These are phyloP conservation scores for Populus hybrid DNA, from an alignment of 441 rosid genomes.

Conservation along the genomic window DNA sequence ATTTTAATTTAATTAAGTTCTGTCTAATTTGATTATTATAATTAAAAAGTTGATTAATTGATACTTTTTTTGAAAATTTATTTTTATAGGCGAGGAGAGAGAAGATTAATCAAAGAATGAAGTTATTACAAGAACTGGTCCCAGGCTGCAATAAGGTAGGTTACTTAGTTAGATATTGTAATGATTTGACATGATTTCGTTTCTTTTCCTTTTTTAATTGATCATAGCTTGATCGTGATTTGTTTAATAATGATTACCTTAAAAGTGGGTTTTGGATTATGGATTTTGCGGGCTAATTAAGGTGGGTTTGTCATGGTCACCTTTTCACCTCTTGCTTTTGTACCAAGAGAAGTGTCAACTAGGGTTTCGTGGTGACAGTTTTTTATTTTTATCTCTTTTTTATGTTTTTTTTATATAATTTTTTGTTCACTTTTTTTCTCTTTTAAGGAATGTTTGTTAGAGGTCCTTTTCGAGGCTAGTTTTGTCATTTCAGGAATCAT, in stretches of 20 bases:
- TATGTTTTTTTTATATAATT: not conserved
- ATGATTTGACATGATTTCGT: not conserved
- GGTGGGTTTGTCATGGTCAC: conserved; percentile 29
- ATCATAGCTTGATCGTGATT: conserved; percentile 31
- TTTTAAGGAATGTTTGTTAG: conserved; percentile 14
- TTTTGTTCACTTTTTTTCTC: not conserved
- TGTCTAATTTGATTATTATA: not conserved
- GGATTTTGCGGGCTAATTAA: conserved; percentile 28
- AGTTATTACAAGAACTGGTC: conserved; percentile 61
- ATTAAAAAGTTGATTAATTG: conserved; percentile 3
- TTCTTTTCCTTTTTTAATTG: conserved; percentile 20
- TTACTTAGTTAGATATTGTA: not conserved
- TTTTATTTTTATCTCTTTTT: conserved; percentile 21
- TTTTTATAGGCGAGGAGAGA: conserved; percentile 51
- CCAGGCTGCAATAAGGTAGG: conserved; percentile 57
- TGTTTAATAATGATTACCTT: conserved; percentile 4
- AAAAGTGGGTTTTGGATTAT: conserved; percentile 17
- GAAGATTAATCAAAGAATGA: conserved; percentile 60
- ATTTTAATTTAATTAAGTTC: not conserved
- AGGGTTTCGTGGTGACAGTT: conserved; percentile 22
- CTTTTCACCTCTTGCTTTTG: conserved; percentile 36
- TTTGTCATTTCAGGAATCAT: conserved; percentile 21
- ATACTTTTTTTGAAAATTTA: not conserved
- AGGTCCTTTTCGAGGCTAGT: conserved; percentile 29
- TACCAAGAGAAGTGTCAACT: conserved; percentile 15